Conservation (phyloP, 129 eudicot genomes). For the Centaurea solstitialis region DNA sequence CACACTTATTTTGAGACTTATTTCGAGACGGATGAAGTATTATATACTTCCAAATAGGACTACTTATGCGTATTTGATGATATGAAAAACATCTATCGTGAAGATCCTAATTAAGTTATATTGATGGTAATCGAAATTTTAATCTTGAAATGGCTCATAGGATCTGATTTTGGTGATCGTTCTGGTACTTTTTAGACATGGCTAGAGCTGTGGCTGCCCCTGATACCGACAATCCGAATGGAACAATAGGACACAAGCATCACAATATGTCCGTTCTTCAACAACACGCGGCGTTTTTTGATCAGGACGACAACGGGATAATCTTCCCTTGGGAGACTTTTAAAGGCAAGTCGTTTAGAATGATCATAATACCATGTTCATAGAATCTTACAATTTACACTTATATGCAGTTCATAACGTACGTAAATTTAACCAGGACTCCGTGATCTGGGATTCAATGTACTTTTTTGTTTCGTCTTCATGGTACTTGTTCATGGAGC, state of each 20-base stretch:
- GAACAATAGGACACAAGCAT: constrained; percentile 61
- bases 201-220: constrained; percentile 56
- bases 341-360: constrained; percentile 26
- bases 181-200: constrained; percentile 34
- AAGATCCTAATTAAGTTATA: neutral
- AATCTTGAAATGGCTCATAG: neutral
- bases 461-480: constrained; percentile 39
- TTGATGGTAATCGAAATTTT: neutral
- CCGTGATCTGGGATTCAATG: constrained; percentile 55
- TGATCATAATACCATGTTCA: neutral
- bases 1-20: too few species aligned
- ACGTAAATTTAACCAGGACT: constrained; percentile 34
- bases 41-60: too few species aligned
- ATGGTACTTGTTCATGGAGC: constrained; percentile 40
- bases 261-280: constrained; percentile 52
- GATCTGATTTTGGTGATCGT: neutral
- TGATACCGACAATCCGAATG: constrained; percentile 48
- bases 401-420: neutral
- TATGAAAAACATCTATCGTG: neutral
- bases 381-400: neutral
- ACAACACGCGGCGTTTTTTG: constrained; percentile 56
- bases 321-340: constrained; percentile 59
- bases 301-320: constrained; percentile 55
- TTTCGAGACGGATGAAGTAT: too few species aligned
- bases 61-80: neutral